phyloP scores from a whole-genome alignment of 75 land plant species.

The Azolla pinnata region DNA sequence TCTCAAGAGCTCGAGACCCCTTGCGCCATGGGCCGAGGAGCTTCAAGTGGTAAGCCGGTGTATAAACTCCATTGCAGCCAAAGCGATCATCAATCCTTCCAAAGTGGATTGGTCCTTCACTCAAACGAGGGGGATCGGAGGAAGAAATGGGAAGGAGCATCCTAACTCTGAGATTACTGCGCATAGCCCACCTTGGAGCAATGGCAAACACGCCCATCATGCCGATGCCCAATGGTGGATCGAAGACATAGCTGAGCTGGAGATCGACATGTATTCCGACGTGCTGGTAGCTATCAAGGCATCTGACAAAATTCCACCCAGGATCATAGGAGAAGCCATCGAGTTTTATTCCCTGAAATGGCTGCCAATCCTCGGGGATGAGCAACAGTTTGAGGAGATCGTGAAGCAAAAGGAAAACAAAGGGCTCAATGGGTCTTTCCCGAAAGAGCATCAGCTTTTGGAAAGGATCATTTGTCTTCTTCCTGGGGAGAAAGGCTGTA shows the following conservation, averaged over 20 bases:
- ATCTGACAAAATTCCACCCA: slow-evolving; percentile 29
- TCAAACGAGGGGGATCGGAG: slow-evolving; percentile 16
- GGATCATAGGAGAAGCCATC: slow-evolving; percentile 57
- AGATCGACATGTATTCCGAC: slow-evolving; percentile 45
- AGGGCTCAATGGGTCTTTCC: not conserved
- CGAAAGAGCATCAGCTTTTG: slow-evolving; percentile 30
- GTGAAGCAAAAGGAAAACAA: not conserved
- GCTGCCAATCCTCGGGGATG: slow-evolving; percentile 37
- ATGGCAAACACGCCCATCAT: slow-evolving; percentile 12
- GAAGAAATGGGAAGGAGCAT: slow-evolving; percentile 4
- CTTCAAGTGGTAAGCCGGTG: slow-evolving; percentile 46
- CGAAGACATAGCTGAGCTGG: slow-evolving; percentile 68
- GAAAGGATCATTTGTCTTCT: slow-evolving; percentile 58
- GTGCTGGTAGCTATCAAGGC: slow-evolving; percentile 47
- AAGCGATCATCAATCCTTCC: slow-evolving; percentile 37
- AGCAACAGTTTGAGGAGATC: not conserved
- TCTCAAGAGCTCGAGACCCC: slow-evolving; percentile 37
- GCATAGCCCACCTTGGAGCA: slow-evolving; percentile 27
- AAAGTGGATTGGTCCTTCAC: slow-evolving; percentile 73
- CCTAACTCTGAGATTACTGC: slow-evolving; percentile 33
- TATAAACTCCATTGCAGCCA: slow-evolving; percentile 46
- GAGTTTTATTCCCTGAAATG: slow-evolving; percentile 48
- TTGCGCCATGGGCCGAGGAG: slow-evolving; percentile 45
- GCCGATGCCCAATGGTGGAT: slow-evolving; percentile 86
- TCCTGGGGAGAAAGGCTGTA: slow-evolving; percentile 51